phyloP scores from a whole-genome alignment of 768 basidiomycete genomes.

The Tulasnella calospora region DNA sequence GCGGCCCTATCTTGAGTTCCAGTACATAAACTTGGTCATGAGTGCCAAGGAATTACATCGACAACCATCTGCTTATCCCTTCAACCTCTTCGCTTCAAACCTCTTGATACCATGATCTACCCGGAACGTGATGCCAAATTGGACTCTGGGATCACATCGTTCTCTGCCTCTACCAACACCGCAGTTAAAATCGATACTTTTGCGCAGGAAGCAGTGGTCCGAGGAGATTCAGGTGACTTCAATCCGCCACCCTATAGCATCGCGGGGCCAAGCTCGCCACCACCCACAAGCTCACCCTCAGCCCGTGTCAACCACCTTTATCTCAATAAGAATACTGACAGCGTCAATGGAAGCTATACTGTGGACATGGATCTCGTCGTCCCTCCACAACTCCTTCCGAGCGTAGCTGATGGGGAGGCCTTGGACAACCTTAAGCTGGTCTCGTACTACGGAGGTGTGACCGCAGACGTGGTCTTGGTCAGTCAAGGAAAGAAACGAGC shows the following conservation, averaged over 20 bases:
- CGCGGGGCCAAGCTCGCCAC: background rate
- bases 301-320: background rate
- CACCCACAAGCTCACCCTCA: background rate
- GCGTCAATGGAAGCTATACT: background rate
- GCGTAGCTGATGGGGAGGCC: background rate
- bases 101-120: background rate
- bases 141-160: background rate
- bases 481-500: background rate
- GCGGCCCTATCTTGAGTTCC: background rate
- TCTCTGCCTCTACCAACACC: background rate
- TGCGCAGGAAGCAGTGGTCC: background rate
- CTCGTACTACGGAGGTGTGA: background rate
- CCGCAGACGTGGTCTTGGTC: background rate
- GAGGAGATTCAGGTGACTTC: background rate
- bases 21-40: background rate
- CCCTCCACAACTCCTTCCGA: background rate
- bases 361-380: background rate
- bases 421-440: background rate
- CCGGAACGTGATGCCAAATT: background rate
- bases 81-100: background rate
- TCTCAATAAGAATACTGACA: background rate
- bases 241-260: background rate
- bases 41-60: background rate
- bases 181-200: background rate
- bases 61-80: background rate